Percentiles rank a stretch among this genome's conserved stretches.
Evolutionary conservation across 208 protist genomes (phyloP).

Genomic region (Leishmania aethiopica): DNA sequence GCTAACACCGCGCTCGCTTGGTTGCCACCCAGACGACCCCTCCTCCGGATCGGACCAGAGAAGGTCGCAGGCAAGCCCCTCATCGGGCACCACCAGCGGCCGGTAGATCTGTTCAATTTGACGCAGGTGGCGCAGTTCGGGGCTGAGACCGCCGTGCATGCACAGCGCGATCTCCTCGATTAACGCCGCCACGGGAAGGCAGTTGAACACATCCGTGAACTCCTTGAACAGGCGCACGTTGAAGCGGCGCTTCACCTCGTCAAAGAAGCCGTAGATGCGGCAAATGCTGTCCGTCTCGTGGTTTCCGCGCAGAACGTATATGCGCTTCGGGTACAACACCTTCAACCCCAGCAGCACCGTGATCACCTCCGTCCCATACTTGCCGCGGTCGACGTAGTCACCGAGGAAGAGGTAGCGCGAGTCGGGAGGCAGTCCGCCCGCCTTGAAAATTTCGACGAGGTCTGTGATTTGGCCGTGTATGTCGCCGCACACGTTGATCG

Average conservation of each 20-base stretch:
- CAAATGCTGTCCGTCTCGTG: slow-evolving; percentile 99
- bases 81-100: slow-evolving; percentile 42
- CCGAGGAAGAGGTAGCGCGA: slow-evolving; percentile 98
- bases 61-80: slow-evolving; percentile 96
- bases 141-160: slow-evolving; percentile 97
- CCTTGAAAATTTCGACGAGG: slow-evolving; percentile 94
- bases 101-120: slow-evolving; percentile 88
- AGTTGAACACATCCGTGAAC: slow-evolving; percentile 75
- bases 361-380: slow-evolving; percentile 95
- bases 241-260: slow-evolving; percentile 95
- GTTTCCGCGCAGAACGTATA: slow-evolving; percentile 99
- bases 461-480: slow-evolving; percentile 97
- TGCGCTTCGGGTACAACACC: slow-evolving; percentile 95
- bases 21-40: slow-evolving; percentile 61
- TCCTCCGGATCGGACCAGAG: slow-evolving; percentile 99
- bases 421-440: slow-evolving; percentile 75
- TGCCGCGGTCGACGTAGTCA: slow-evolving; percentile 99
- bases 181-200: slow-evolving; percentile 91
- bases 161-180: slow-evolving; percentile 95
- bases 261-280: slow-evolving; percentile 99
- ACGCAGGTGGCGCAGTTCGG: slow-evolving; percentile 98
- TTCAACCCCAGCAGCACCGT: slow-evolving; percentile 94
- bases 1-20: slow-evolving; percentile 98
- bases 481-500: slow-evolving; percentile 93
- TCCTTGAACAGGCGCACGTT: slow-evolving; percentile 56